Evolutionary conservation across 148 eudicot species (phyloP).

Genomic region (Mesembryanthemum crystallinum): DNA sequence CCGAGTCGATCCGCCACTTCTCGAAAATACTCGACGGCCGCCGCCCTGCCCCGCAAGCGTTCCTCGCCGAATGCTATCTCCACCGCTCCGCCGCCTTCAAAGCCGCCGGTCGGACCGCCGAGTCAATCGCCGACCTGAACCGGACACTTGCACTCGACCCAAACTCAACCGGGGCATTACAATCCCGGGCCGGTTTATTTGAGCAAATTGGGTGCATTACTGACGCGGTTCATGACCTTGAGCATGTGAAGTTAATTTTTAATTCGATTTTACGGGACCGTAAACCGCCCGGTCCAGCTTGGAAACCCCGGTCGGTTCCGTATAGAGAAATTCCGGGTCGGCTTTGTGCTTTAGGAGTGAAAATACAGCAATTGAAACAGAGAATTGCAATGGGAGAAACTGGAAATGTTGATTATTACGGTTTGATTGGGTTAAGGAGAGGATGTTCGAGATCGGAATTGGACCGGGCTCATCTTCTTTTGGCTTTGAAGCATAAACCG

Average conservation of each 20-base stretch:
- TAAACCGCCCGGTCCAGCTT: conserved; percentile 74
- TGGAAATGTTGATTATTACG: conserved; percentile 73
- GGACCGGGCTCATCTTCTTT: conserved; percentile 79
- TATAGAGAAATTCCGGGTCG: conserved; percentile 82
- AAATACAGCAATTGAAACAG: conserved; percentile 67
- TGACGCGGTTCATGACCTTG: conserved; percentile 85
- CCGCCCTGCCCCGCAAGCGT: conserved; percentile 79
- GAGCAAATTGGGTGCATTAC: conserved; percentile 80
- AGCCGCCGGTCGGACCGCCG: conserved; percentile 64
- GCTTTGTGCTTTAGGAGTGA: conserved; percentile 43
- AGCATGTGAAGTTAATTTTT: conserved; percentile 75
- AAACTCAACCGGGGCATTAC: conserved; percentile 56
- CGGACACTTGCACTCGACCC: conserved; percentile 73
- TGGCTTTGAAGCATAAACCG: conserved; percentile 76
- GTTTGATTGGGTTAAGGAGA: conserved; percentile 69
- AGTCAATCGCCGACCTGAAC: conserved; percentile 79
- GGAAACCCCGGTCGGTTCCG: conserved; percentile 63
- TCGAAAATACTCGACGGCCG: conserved; percentile 88
- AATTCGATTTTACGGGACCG: conserved; percentile 75
- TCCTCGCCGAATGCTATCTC: conserved; percentile 84
- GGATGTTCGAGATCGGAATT: conserved; percentile 87
- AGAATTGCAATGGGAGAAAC: conserved; percentile 79
- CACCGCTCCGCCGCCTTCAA: conserved; percentile 71
- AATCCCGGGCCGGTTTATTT: conserved; percentile 62
- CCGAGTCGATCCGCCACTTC: conserved; percentile 88